Base-by-base conservation (phyloP, 257 asterid genomes). In the Solanum tacnaense region DNA sequence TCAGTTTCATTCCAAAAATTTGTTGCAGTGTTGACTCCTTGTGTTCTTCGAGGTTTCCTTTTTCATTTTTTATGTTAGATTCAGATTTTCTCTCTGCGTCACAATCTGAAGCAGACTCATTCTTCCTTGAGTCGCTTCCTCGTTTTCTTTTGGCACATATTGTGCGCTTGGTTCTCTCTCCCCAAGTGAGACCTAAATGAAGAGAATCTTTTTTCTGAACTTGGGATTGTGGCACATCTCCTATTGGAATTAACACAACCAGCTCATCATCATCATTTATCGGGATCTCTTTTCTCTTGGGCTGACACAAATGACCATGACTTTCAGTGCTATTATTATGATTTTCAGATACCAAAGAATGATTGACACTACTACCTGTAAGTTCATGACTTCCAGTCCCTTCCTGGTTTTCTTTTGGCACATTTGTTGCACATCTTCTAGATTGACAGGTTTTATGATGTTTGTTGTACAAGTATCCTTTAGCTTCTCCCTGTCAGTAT, bases 231-330 rank as follows among this genome's bases (percentile, higher is more conserved):
- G 3, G 52, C 72, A 84, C 6, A 11, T 46, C 46, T 70, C 73
- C 79, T 58, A 62, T n/a, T 35, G 65, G 27, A 36, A 18, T 56
- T 46, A 15, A 87, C 86, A 82, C 89, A 86, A n/a, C 27, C 38
- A 46, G 68, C 27, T 81, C 68, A 81, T 25, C 41, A 29, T 16
- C 68, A 20, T 46, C 29, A 46, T 46, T 81, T 46, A 3, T 16
- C 29, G 3, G 38, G 70, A 34, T 81, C 88, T 86, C 84, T 11
- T 89, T 88, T 89, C 87, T 88, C 89, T 89, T 87, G 44, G 84
- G 74, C 78, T 67, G 92, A 87, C 79, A 89, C 88, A 70, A 87
- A 87, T 88, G 89, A 44, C 35, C 74, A 84, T 83, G 88, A 86
- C 89, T 84, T 20, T 12, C 90, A 49, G 60, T 15, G 60, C 8